Evolutionary conservation across 495 filamentous ascomycete genomes (phyloP), one percentile per base, ranked within the genome.

Genomic region (Thozetella sp.): DNA sequence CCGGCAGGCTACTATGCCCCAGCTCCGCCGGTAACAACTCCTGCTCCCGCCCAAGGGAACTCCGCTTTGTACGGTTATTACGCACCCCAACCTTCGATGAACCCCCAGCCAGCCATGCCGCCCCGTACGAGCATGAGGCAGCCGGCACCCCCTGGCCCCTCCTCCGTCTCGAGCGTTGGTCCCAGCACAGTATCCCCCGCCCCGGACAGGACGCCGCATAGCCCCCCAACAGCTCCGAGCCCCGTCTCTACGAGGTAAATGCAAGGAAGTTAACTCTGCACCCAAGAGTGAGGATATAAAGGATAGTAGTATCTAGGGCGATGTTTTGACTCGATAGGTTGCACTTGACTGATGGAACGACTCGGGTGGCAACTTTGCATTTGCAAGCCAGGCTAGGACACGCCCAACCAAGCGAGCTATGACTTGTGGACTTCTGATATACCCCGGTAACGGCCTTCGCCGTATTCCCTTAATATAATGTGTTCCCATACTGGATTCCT

Each of bases 1-100:
- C 37, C 54, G 10, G 50, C 22, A 9, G 62, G 64, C 3, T 64
- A 61, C 56, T 67, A 67, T 24, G 64, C 62, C 2, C 64, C 64
- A 2, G 25, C 50, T 2, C 19, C 17, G 19, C 51, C 23, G 34
- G 25, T 11, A 4, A 3, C 40, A 22, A 22, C 23, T 23, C 13
- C 22, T 1, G 6, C n/a, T n/a, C n/a, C n/a, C n/a, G n/a, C n/a
- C n/a, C n/a, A n/a, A n/a, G n/a, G n/a, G 4, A 20, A 48, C 43
- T 3, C 43, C n/a, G 43, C 43, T 15, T 4, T 48, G 11, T 19
- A 48, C 20, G 66, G 61, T 6, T 62, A 66, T 19, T 64, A 68
- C 15, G 25, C 46, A 22, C 40, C 43, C 13, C 54, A 43, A 19
- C 10, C 10, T 3, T 48, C 43, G 4, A n/a, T n/a, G n/a, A 10